These are phyloP conservation scores for Fraxinus xanthoxyloides DNA, from an alignment of 305 asterid species.

Conservation along the genomic window DNA sequence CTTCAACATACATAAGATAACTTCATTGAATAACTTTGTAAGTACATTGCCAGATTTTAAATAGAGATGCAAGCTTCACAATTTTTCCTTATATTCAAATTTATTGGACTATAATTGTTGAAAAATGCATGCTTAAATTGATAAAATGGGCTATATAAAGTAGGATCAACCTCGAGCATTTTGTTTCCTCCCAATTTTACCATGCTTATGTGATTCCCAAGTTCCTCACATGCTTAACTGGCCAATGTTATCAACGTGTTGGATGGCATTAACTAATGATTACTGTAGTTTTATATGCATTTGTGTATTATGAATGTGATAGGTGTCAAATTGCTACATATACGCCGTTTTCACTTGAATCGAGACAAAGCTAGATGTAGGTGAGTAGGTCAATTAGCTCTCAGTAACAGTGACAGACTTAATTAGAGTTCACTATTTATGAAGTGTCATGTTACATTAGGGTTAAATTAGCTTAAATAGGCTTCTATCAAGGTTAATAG, in stretches of 20 bases:
- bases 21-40: background rate
- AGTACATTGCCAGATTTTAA: conserved; percentile 14
- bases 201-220: background rate
- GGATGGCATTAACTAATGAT: background rate
- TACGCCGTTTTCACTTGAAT: background rate
- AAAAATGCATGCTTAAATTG: background rate
- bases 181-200: background rate
- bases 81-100: background rate
- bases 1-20: background rate
- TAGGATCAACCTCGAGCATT: background rate
- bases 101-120: background rate
- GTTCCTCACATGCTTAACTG: background rate
- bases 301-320: background rate
- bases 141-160: background rate
- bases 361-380: background rate
- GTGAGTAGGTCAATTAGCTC: background rate
- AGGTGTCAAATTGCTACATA: background rate
- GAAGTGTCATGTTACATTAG: background rate
- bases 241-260: background rate
- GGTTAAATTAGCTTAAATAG: background rate
- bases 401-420: background rate
- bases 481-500: background rate
- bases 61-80: conserved; percentile 15
- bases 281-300: background rate
- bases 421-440: background rate